Evolutionary conservation across 768 basidiomycete genomes (phyloP), one percentile per base, ranked within the genome.

Genomic region (Termitomyces sp.): DNA sequence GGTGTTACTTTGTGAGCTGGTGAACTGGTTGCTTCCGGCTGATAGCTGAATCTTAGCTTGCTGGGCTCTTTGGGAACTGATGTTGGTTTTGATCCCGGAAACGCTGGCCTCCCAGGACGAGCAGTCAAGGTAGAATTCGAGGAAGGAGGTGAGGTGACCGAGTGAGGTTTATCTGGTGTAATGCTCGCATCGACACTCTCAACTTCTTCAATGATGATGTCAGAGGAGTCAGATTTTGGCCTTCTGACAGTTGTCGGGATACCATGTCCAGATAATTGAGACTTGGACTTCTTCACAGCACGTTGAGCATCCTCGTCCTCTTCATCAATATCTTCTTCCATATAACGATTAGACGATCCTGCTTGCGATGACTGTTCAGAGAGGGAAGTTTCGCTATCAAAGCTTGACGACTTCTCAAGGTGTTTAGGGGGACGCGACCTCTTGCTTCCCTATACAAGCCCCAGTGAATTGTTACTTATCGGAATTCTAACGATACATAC

Each of bases 31-130:
- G 53, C 22, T 55, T 87, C 87, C 3, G 82, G 79, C 49, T 84
- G 82, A 69, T 87, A 83, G 63, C 88, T 89, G 64, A 79, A 87
- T 30, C 90, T 82, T 58, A 92, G 76, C 67, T 91, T 91, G 59
- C 90, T 91, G 2, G 90, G 89, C 57, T 89, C 87, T 67, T 85
- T 89, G 1, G 90, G 90, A 9, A 80, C 79, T 33, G 73, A 72
- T 30, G 76, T 82, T 3, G 80, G 72, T 67, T 85, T 88, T 44
- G 71, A 67, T n/a, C 69, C 70, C 20, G 63, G 56, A 50, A 75
- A 70, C 8, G 64, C 55, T 27, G 64, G 57, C 54, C 63, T 65
- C 54, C 61, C 69, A 50, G 52, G 61, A 58, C 33, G 57, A 52
- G 54, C 63, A 49, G 47, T 62, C 20, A 68, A 67, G 55, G 50